Base-by-base conservation (phyloP, 306 rosid species). In the Cicer yamashitae region DNA sequence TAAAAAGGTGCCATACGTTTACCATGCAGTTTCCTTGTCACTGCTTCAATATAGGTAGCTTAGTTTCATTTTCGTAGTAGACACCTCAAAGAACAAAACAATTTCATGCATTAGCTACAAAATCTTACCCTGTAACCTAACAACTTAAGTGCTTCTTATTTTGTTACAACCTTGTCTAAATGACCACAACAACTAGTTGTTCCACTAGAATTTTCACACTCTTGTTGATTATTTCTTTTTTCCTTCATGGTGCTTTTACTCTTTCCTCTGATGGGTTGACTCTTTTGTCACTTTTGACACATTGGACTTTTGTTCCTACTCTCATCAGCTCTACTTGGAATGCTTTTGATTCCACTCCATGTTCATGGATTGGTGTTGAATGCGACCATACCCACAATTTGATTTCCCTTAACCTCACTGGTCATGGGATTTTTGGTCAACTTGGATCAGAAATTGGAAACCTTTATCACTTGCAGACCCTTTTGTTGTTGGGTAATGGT, bases 341-440 rank as follows among this genome's bases (percentile, higher is more conserved):
- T 34, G 81, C 80, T 8, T 83, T 87, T 56, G 78, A 90, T 87
- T 84, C 92, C 69, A 79, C 79, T 60, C 90, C 91, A 18, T 92
- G 97, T 48, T 78, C 85, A 57, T 92, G 97, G 94, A 45, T 59
- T 1, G 97, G 96, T 71, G 67, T 92, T 15, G 5, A 81, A 40
- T 90, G 97, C 46, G 86, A 86, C 82, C 30, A 14, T 43, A 45
- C 75, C 65, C 53, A 44, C 3, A 17, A 53, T 57, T 81, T 86
- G 25, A 7, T 86, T 64, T 56, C 83, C 80, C 75, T 92, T 8
- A 80, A 87, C 11, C 85, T 92, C 73, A 69, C 91, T 44, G 48
- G 67, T 82, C 81, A 7, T 54, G 57, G 57, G 57, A 14, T 92
- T 75, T 76, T 67, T 4, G 96, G 97, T 80, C 70, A 48, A 13